Base-by-base conservation (phyloP, 106 monocot species). In the Phalaenopsis aphrodite region DNA sequence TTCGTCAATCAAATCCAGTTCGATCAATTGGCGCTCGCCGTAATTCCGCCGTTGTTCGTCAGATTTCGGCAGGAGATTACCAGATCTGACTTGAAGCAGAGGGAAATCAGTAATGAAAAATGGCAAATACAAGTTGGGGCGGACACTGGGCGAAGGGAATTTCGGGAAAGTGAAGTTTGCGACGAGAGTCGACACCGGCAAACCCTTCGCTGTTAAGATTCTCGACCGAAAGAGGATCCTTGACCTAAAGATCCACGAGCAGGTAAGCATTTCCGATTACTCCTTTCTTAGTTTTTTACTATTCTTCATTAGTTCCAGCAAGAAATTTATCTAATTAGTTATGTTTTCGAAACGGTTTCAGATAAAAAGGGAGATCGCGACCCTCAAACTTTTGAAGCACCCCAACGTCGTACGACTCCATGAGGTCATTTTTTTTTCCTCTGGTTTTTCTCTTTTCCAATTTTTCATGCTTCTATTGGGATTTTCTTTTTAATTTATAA, bases 101-200 rank as follows among this genome's bases (percentile, higher is more conserved):
- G 64, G 64, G 69, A 41, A 72, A 75, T 67, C 67, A 75, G 79
- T 73, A 79, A 75, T 90, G 85, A 81, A 78, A 64, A 67, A 87
- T 41, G 89, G 93, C 42, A 87, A 86, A 81, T 96, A 96, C 79
- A 88, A 89, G 88, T 83, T 96, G 2, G 93, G 93, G 55, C 49
- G 85, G 82, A 90, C 91, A 36, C 88, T 96, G 0, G 96, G 96
- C 5, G 96, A 96, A 78, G 96, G 96, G 52, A 90, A 85, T 76
- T 96, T 96, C 84, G 93, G 91, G 12, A 94, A 91, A 84, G 96
- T 96, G 73, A 93, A 94, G 72, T 80, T 82, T 77, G 96, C 93
- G 55, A 80, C 83, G 55, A 81, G 89, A 76, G 78, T 86, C 10
- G 83, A 86, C 43, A 79, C 89, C 16, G 93, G 93, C 36, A 30